Evolutionary conservation across 2,329 filamentous ascomycete genomes (phyloP).

Genomic region (Stylonectria norvegica): DNA sequence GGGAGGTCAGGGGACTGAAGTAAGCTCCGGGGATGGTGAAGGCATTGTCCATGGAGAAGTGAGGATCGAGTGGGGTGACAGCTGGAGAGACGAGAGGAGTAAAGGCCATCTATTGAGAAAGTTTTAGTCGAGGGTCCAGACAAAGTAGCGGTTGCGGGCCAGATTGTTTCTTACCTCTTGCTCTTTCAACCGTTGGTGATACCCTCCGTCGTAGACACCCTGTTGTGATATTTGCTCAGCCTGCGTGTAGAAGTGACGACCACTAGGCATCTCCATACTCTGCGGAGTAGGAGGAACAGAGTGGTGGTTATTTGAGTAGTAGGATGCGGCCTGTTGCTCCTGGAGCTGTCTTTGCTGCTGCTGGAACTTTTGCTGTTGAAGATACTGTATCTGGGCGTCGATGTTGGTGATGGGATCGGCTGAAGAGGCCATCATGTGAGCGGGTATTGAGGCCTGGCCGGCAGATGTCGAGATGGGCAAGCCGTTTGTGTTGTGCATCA

Average conservation of each 20-base stretch:
- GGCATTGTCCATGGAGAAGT: slow-evolving; percentile 57
- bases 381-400: slow-evolving; percentile 63
- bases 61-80: slow-evolving; percentile 72
- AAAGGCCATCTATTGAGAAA: slow-evolving; percentile 59
- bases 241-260: slow-evolving; percentile 56
- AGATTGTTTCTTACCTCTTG: slow-evolving; percentile 52
- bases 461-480: slow-evolving; percentile 47
- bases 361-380: slow-evolving; percentile 61
- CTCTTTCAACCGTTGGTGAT: slow-evolving; percentile 64
- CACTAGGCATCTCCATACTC: slow-evolving; percentile 68
- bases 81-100: slow-evolving; percentile 82
- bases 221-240: slow-evolving; percentile 53
- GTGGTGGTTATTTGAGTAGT: slow-evolving; percentile 52
- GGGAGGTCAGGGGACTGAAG: slow-evolving; percentile 80
- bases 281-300: slow-evolving; percentile 77
- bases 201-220: slow-evolving; percentile 60
- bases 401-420: slow-evolving; percentile 56
- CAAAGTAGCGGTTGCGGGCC: background rate
- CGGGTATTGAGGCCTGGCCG: slow-evolving; percentile 44
- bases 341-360: slow-evolving; percentile 57
- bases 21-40: slow-evolving; percentile 68
- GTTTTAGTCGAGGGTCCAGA: background rate
- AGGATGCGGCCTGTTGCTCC: slow-evolving; percentile 56
- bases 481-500: slow-evolving; percentile 29
- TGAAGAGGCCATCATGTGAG: slow-evolving; percentile 43